These are phyloP conservation scores for Asterophora parasitica DNA, from an alignment of 768 basidiomycete species.

Conservation along the genomic window DNA sequence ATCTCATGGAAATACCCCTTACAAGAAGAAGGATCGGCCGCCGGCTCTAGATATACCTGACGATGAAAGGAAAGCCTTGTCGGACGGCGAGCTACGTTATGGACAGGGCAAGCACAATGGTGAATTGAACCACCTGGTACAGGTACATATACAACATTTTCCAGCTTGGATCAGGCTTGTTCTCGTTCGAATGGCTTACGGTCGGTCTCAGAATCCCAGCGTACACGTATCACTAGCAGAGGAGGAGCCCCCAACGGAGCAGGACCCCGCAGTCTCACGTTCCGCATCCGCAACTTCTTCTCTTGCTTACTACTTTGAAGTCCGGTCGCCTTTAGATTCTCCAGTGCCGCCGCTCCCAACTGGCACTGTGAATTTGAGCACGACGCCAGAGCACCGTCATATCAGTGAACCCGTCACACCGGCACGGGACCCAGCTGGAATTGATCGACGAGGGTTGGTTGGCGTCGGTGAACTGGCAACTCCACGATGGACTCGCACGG, in stretches of 20 bases:
- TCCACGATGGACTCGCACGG: conserved; percentile 80
- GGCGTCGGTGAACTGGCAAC: conserved; percentile 96
- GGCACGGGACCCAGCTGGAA: conserved; percentile 67
- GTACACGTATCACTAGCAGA: conserved; percentile 37
- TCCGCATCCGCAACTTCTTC: conserved; percentile 75
- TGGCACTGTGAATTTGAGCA: conserved; percentile 33
- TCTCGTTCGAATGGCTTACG: conserved; percentile 15
- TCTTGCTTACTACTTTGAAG: conserved; percentile 82
- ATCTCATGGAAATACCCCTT: conserved; percentile 30
- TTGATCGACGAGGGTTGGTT: conserved; percentile 83
- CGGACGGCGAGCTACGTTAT: conserved; percentile 36
- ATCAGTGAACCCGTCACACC: conserved; percentile 62
- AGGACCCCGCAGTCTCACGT: conserved; percentile 50
- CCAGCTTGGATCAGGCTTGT: conserved; percentile 17
- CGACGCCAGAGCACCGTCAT: conserved; percentile 57
- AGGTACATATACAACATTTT: conserved; percentile 25
- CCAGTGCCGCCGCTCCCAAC: conserved; percentile 52
- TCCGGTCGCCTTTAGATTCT: conserved; percentile 64
- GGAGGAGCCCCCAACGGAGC: conserved; percentile 37
- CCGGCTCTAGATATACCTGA: conserved; percentile 47
- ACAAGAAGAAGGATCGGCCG: conserved; percentile 47
- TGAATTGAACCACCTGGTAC: conserved; percentile 17
- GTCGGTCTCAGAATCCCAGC: conserved; percentile 13
- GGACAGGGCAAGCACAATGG: conserved; percentile 27
- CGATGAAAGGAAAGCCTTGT: conserved; percentile 29